These are phyloP conservation scores for Lichtheimia ramosa DNA, from an alignment of 371 early-diverging fungal genomes.

Conservation along the genomic window DNA sequence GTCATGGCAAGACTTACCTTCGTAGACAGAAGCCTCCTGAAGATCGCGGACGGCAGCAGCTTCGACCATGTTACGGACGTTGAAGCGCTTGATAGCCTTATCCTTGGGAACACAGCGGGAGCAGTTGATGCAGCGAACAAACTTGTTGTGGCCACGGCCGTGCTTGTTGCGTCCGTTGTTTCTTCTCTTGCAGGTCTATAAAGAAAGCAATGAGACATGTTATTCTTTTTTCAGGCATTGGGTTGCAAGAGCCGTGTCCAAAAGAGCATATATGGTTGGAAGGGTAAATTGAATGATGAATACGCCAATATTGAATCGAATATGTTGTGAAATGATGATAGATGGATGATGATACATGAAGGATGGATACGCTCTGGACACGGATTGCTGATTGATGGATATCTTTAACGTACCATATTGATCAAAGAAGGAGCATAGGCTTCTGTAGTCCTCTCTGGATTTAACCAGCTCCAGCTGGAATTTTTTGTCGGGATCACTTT, in stretches of 20 bases:
- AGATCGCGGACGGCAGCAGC: constrained; percentile 97
- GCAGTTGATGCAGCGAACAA: constrained; percentile 99
- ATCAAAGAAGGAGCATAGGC: constrained; percentile 4
- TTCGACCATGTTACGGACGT: constrained; percentile 98
- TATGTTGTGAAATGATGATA: background rate
- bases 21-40: constrained; percentile 94
- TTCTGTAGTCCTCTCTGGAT: background rate
- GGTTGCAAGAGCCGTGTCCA: background rate
- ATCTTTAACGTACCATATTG: background rate
- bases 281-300: background rate
- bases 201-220: background rate
- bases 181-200: constrained; percentile 95
- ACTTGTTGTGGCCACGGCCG: constrained; percentile 97
- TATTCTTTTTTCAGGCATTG: background rate
- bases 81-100: constrained; percentile 99
- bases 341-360: background rate
- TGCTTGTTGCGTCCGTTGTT: constrained; percentile 99
- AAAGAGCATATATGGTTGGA: background rate
- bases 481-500: no score
- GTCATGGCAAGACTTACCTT: constrained; percentile 50
- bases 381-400: constrained; percentile 1
- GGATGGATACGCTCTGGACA: background rate
- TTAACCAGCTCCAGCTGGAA: no score
- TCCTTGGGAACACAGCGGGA: constrained; percentile 98
- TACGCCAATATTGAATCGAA: background rate